Evolutionary conservation across 1,139 yeast genomes (phyloP), one percentile per base, ranked within the genome.

Genomic region (Pichia sp.): DNA sequence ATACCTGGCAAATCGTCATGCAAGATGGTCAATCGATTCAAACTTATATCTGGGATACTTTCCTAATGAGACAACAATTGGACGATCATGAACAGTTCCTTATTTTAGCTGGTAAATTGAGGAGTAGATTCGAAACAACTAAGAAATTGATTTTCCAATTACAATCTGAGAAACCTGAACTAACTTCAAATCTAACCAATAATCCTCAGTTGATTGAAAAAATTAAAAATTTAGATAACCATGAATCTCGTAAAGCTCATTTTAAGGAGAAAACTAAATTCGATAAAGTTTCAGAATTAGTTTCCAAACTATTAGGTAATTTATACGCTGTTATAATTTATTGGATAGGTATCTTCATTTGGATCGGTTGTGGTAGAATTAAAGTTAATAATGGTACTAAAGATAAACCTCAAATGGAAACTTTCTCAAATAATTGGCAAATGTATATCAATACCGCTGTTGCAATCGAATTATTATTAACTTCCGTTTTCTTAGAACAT

Each of bases 21-120:
- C 66, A 63, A 43, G 69, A 66, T 51, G 68, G 66, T 18, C 65
- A 62, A 45, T 62, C 69, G 1, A 61, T 66, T 37, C 68, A 63
- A 43, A 52, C 64, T 38, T 64, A 64, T 46, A 44, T 63, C 23
- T 64, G 67, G 62, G 68, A 65, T 43, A 62, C 69, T 0, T 47
- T 65, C 15, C 48, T 66, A 38, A 66, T 62, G 65, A 59, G 69
- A 48, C 68, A 65, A 45, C 69, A 65, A 43, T 46, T 62, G 38
- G 59, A 58, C 39, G 52, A 53, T 21, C 44, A 49, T 28, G 47
- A 48, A 15, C 47, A 40, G 17, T 41, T 53, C 18, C 40, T 55
- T n/a, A 34, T 38, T 5, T 41, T 55, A 10, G 45, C 50, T 36
- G 60, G 64, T 12, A 53, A 54, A 28, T 38, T 65, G 21, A 53